Evolutionary conservation across 768 basidiomycete species (phyloP), one percentile per base, ranked within the genome.

Genomic region (Amanita polypyramis): DNA sequence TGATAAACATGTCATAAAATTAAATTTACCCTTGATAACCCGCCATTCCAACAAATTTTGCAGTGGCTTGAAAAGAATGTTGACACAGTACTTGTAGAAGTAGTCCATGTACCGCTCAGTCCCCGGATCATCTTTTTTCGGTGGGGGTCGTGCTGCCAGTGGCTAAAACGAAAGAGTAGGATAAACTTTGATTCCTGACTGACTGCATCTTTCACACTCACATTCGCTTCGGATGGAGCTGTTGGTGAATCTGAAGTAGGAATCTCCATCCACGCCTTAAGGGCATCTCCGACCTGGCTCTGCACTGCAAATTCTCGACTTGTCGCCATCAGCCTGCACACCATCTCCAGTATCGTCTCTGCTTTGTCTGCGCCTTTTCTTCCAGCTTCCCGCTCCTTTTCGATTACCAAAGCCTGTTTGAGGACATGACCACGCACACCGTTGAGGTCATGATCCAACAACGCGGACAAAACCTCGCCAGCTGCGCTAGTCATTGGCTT

Each of bases 101-200:
- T 91, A 90, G 33, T 93, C 85, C 59, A 94, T 70, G 70, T 93
- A 99, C 49, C 80, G 77, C 62, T 98, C 96, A 1, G 83, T 84
- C 30, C 79, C 76, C 5, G 86, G 84, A 45, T 91, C 88, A 54
- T 95, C 93, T 62, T 86, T 91, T 46, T 82, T 79, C 25, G 59
- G 59, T 55, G 66, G 68, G 10, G 65, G 54, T 11, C 47, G 58
- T 17, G 57, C 53, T 15, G 60, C 73, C 63, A 71, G 62, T 38
- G 72, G 63, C 62, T 79, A 59, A 55, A 54, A 39, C 8, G 41
- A 43, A 45, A 35, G 34, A 58, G 52, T 61, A 63, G 43, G 34
- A 48, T 46, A 45, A 47, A 45, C 23, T 49, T 41, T 23, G 41
- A 42, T 41, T 25, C 37, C 20, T 52, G 9, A 56, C 37, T 47